A percentile compares a stretch with the other conserved stretches of the same genome.
Evolutionary conservation across 257 asterid genomes (phyloP).

Genomic region (Capsicum rhomboideum): DNA sequence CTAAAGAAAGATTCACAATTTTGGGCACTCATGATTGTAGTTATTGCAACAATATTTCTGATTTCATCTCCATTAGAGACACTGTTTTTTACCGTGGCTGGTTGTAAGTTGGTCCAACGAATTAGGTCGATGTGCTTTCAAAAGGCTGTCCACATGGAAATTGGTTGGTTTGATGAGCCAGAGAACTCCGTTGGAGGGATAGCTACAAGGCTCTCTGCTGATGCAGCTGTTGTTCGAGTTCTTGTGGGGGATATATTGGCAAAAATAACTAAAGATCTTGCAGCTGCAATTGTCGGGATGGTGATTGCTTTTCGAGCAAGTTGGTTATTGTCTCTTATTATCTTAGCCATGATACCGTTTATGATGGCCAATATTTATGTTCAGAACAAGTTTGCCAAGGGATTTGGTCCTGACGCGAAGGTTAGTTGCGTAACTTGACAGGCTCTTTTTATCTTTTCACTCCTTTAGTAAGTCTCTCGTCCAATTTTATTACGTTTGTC

Average conservation of each 20-base stretch:
- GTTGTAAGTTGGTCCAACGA: constrained; percentile 44
- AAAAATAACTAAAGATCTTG: constrained; percentile 43
- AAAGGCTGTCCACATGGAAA: constrained; percentile 54
- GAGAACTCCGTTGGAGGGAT: constrained; percentile 53
- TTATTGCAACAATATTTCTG: constrained; percentile 30
- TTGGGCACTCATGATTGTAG: constrained; percentile 50
- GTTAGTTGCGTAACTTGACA: constrained; percentile 7
- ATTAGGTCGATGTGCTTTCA: constrained; percentile 53
- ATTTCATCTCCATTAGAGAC: constrained; percentile 43
- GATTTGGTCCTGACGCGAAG: constrained; percentile 62
- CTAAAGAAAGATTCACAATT: constrained; percentile 42
- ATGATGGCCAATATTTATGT: constrained; percentile 39
- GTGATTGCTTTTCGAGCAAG: constrained; percentile 62
- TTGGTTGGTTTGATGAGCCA: constrained; percentile 57
- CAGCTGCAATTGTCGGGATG: constrained; percentile 39
- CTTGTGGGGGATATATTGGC: constrained; percentile 55
- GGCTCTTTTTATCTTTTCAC: neutral
- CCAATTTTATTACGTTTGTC: too few species aligned
- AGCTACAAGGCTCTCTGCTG: constrained; percentile 59
- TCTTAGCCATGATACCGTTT: constrained; percentile 47
- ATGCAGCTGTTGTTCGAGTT: constrained; percentile 55
- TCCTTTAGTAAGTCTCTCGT: too few species aligned
- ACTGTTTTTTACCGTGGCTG: constrained; percentile 50
- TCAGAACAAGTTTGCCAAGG: constrained; percentile 43
- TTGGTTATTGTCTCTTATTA: constrained; percentile 63